Base-by-base conservation (phyloP, 2,329 filamentous ascomycete species). In the Penicillium brevicompactum region DNA sequence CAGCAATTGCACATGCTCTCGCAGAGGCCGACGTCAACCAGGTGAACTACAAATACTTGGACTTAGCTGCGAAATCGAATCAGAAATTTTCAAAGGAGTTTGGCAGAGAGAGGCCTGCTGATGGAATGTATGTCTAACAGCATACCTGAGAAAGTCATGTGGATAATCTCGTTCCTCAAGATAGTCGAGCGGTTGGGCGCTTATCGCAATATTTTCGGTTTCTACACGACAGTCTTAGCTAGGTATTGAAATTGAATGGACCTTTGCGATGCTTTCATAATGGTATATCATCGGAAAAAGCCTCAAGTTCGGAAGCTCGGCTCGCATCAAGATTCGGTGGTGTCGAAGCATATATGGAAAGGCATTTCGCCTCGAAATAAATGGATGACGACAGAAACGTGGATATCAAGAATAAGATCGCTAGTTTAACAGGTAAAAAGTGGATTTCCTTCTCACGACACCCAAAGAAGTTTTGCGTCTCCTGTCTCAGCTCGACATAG, bases 1-100 rank as follows among this genome's bases (percentile, higher is more conserved):
- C 31, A 41, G 58, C 52, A 47, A 53, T 62, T 46, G 52, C 50
- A 55, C 48, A 62, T 30, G 54, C 60, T 48, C 55, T 62, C 22
- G 56, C 58, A 27, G 34, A 55, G 46, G 60, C 55, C 7, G 43
- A 59, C 31, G 27, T 16, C 1, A 51, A 32, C 22, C 32, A 43
- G 9, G 51, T 62, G 21, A 57, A 11, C 49, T 62, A 59, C 24
- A 49, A 57, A 40, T 56, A 59, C 40, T 32, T 61, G 16, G 27
- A 63, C 14, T 55, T 49, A 42, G 53, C 58, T 14, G 55, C 58
- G 0, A 7, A 53, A 47, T 58, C 53, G 5, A 58, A 56, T 32
- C 16, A 54, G 45, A 58, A 53, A 37, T 57, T 60, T 56, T 59
- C 37, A 2, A 50, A 54, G 43, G 57, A 59, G 47, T 59, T 59